Percentiles rank a stretch among this genome's conserved stretches.
Conservation (phyloP, 495 filamentous ascomycete species). For the Lepraria neglecta region DNA sequence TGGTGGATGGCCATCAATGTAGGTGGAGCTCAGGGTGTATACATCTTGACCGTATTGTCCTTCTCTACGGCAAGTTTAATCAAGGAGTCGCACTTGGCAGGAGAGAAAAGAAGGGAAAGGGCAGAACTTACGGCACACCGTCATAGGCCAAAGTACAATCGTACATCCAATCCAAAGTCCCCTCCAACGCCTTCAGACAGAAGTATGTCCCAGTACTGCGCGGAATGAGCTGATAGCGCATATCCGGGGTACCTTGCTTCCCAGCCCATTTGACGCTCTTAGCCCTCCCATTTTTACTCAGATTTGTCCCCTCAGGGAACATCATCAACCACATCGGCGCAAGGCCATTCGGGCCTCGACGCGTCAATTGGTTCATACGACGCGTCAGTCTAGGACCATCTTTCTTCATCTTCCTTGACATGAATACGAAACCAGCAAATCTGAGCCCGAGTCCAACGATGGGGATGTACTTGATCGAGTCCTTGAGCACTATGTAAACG, state of each 20-base stretch:
- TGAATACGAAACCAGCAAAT: constrained; percentile 75
- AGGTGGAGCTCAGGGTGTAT: constrained; percentile 56
- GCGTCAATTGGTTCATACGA: constrained; percentile 52
- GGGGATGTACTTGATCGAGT: constrained; percentile 68
- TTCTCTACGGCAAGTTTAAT: constrained; percentile 35
- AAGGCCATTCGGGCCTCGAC: background rate
- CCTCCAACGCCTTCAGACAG: constrained; percentile 61
- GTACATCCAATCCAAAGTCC: constrained; percentile 68
- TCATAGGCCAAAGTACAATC: constrained; percentile 63
- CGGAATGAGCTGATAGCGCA: constrained; percentile 60
- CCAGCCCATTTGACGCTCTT: constrained; percentile 60
- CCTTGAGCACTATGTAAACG: constrained; percentile 75
- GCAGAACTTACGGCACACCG: constrained; percentile 52
- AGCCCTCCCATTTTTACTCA: constrained; percentile 53
- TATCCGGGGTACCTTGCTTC: constrained; percentile 57
- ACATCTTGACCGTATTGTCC: constrained; percentile 58
- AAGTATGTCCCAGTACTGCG: constrained; percentile 68
- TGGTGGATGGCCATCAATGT: constrained; percentile 54
- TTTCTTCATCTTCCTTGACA: constrained; percentile 68
- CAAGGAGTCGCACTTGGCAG: no score
- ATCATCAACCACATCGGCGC: constrained; percentile 79
- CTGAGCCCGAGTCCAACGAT: constrained; percentile 67
- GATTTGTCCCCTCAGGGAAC: constrained; percentile 76
- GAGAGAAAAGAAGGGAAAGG: background rate
- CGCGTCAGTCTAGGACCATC: constrained; percentile 60